Evolutionary conservation across 805 yeast species (phyloP), one percentile per base, ranked within the genome.

Genomic region (Metschnikowia shivogae): DNA sequence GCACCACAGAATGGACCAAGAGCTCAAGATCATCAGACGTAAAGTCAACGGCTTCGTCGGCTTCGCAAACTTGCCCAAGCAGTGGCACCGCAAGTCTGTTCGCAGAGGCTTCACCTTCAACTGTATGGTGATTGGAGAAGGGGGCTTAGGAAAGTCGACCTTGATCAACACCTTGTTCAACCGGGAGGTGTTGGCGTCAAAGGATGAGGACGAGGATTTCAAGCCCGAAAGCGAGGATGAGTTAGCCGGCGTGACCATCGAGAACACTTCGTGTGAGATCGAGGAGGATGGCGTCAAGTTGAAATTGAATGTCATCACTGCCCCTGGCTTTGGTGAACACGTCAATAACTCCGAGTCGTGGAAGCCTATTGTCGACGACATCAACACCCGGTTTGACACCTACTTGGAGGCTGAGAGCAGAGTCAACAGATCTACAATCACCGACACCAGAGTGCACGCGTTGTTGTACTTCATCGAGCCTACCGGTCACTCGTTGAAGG

Each of bases 21-120:
- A 75, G 32, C 68, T 78, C 49, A 84, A 84, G 57, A 73, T 89
- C 50, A 79, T 88, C 58, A 82, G 84, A 56, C 83, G 95, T 57
- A 89, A 89, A 63, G 80, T 92, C 57, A 86, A 84, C 56, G 92
- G 95, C 3, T 90, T 86, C 63, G 99, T 93, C 45, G 99, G 99
- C 5, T 93, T 93, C 70, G 96, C 97, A 55, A 93, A 90, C 69
- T 76, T 93, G 61, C 99, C 99, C 47, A 93, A 90, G 63, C 99
- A 93, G 73, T 93, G 97, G 97, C 98, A 93, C 71, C 82, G 96
- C 69, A 89, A 86, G 67, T 84, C 96, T 22, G 57, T 49, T 34
- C 24, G 53, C 37, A 46, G 55, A 34, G 99, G 99, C 11, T 93
- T 93, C 75, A 79, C 75, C 57, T 79, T 93, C 63, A 93, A 93